Percentiles rank a stretch among this genome's conserved stretches.
phyloP scores from a whole-genome alignment of 1,139 yeast species.

The Diutina neorugosa region DNA sequence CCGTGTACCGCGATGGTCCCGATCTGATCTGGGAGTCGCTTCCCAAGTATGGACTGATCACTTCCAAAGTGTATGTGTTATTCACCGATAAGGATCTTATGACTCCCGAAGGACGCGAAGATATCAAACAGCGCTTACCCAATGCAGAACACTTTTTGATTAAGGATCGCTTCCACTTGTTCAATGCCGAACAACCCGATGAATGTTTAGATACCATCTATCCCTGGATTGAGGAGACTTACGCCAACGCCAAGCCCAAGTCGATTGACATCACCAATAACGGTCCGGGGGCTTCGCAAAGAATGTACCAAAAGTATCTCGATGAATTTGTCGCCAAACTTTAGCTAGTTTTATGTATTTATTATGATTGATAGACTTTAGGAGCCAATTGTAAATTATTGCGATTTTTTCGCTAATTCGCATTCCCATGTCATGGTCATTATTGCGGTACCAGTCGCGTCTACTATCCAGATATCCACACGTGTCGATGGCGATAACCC shows the following conservation, averaged over 20 bases:
- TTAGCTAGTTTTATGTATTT: too few relatives aligned
- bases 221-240: background rate
- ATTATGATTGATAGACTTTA: background rate
- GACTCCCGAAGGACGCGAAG: background rate
- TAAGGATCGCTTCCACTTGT: background rate
- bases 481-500: background rate
- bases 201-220: background rate
- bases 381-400: background rate
- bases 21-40: background rate
- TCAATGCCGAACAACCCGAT: conserved; percentile 3
- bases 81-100: background rate
- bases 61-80: background rate
- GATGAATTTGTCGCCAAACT: background rate
- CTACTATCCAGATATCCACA: background rate
- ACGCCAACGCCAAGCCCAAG: background rate
- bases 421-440: too few relatives aligned
- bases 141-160: background rate
- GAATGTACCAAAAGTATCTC: background rate
- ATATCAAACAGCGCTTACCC: background rate
- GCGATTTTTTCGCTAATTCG: too few relatives aligned
- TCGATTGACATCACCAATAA: background rate
- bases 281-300: background rate
- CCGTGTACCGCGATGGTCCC: background rate
- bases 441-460: background rate
- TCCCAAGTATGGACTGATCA: background rate